A percentile compares a stretch with the other conserved stretches of the same genome.
These are phyloP conservation scores for Saccharomycopsis oosterbeekiorum DNA, from an alignment of 805 yeast genomes.

Conservation along the genomic window DNA sequence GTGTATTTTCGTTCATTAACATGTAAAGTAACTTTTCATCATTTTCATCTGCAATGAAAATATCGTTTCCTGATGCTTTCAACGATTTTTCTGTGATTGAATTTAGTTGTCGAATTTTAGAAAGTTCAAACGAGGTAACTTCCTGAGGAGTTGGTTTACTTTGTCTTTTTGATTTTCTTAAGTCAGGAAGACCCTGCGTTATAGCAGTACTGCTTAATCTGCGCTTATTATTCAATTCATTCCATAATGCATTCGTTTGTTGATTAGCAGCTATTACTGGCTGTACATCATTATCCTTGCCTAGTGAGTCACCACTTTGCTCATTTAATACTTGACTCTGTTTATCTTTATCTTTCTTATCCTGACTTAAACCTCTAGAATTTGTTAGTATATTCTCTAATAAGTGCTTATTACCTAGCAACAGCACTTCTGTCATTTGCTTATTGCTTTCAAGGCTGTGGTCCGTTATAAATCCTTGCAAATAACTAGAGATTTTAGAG, in stretches of 20 bases:
- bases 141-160: conserved; percentile 13
- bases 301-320: neutral
- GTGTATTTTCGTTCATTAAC: conserved; percentile 40
- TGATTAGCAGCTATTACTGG: neutral
- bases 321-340: neutral
- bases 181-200: neutral
- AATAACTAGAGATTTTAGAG: conserved; percentile 30
- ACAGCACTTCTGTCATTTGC: conserved; percentile 27
- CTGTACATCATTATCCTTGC: neutral
- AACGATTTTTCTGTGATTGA: conserved; percentile 14
- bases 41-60: conserved; percentile 30
- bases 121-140: conserved; percentile 16
- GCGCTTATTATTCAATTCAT: neutral
- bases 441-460: conserved; percentile 43
- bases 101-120: conserved; percentile 11
- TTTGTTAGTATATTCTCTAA: neutral
- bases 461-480: conserved; percentile 38
- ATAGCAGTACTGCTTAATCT: neutral
- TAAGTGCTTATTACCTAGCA: conserved; percentile 18
- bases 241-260: neutral
- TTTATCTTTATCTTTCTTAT: neutral
- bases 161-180: conserved; percentile 2
- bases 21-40: conserved; percentile 35
- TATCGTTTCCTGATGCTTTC: conserved; percentile 18
- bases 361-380: neutral